Base-by-base conservation (phyloP, 1,284 basidiomycete genomes). In the Wallemia hederae region DNA sequence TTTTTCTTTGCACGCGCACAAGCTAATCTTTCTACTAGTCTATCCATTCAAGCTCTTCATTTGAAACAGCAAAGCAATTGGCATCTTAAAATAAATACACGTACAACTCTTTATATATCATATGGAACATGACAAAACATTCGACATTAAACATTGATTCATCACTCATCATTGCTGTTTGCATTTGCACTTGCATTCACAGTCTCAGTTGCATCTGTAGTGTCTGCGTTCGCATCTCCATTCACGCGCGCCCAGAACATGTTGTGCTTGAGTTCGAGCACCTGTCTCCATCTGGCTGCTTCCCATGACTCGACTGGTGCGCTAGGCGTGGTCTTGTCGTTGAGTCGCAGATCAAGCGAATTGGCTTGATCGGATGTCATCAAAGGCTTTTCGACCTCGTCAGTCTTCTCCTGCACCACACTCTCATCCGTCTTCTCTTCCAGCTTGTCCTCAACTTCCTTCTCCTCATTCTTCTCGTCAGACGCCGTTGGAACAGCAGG, bases 41-140 rank as follows among this genome's bases (percentile, higher is more conserved):
- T 86, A 86, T 70, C 83, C 83, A 26, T 86, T 85, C 75, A 80
- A 78, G 66, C 72, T 85, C 59, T 74, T 85, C 62, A 71, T 85
- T 63, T 83, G 74, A 69, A 62, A 24, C 33, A 7, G 17, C 29
- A 7, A 17, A 11, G n/a, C 9, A 7, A 5, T 17, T 17, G n/a
- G 5, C 39, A n/a, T 49, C 22, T 9, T 49, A 49, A 49, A 49
- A 49, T 49, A 49, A 49, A 49, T 49, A 49, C 39, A 49, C 11
- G n/a, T n/a, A n/a, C n/a, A n/a, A n/a, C n/a, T n/a, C n/a, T n/a
- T n/a, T n/a, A n/a, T n/a, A n/a, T n/a, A n/a, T n/a, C n/a, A n/a
- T n/a, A n/a, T n/a, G n/a, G n/a, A n/a, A n/a, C n/a, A n/a, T n/a
- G n/a, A n/a, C n/a, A n/a, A n/a, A n/a, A n/a, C n/a, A n/a, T n/a